These are phyloP conservation scores for Alternaria sp. DNA, from an alignment of 2,329 filamentous ascomycete species.

Conservation along the genomic window DNA sequence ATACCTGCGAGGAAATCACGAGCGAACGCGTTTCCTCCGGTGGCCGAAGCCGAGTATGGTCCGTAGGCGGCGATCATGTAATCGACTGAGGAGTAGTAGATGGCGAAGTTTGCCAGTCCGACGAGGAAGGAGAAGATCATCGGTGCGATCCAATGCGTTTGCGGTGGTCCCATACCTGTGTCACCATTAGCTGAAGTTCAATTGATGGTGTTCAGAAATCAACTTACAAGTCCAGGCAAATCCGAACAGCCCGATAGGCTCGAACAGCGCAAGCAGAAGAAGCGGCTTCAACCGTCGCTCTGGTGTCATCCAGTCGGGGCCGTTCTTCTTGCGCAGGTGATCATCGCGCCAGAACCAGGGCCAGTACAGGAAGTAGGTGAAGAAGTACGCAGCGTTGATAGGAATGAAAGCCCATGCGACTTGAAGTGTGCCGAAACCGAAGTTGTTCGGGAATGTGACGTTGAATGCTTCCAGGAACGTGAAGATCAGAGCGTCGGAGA, in stretches of 20 bases:
- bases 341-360: constrained; percentile 55
- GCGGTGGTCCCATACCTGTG: constrained; percentile 58
- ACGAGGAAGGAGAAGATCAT: constrained; percentile 70
- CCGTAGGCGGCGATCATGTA: constrained; percentile 79
- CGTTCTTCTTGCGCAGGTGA: constrained; percentile 42
- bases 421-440: constrained; percentile 64
- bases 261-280: constrained; percentile 63
- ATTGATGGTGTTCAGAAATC: background rate
- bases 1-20: constrained; percentile 76
- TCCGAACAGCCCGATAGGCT: constrained; percentile 71
- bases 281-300: constrained; percentile 68
- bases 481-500: constrained; percentile 78
- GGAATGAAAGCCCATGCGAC: constrained; percentile 65
- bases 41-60: constrained; percentile 74
- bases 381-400: constrained; percentile 63
- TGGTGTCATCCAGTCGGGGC: constrained; percentile 62
- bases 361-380: constrained; percentile 67
- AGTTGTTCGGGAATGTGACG: constrained; percentile 68
- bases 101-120: constrained; percentile 72
- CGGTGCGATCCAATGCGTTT: constrained; percentile 70
- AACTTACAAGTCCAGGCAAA: constrained; percentile 68
- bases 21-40: constrained; percentile 76
- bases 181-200: background rate
- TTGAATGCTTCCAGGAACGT: constrained; percentile 75
- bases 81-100: constrained; percentile 78